phyloP scores from a whole-genome alignment of 2,329 filamentous ascomycete species.

The Apiospora saccharicola region DNA sequence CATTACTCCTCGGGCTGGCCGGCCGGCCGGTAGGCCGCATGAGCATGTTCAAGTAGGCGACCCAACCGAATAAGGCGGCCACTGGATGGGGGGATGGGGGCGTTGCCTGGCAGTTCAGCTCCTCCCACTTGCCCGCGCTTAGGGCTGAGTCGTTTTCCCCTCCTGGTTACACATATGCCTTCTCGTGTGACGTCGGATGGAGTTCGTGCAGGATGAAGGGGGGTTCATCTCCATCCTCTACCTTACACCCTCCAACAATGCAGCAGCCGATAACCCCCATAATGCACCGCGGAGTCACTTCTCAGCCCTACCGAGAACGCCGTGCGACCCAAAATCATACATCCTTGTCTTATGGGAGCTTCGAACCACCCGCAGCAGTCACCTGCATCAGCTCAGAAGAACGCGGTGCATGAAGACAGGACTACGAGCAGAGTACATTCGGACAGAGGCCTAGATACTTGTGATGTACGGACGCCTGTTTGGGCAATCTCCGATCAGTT shows the following conservation, averaged over 20 bases:
- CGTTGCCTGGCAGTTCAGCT: background rate
- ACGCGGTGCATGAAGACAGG: background rate
- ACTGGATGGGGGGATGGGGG: background rate
- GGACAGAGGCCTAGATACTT: background rate
- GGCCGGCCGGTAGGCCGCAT: constrained; percentile 1
- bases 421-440: background rate
- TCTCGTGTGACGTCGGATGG: background rate
- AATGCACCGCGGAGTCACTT: background rate
- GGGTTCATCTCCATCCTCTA: background rate
- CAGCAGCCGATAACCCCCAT: background rate
- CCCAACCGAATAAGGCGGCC: background rate
- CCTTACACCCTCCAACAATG: too few species aligned
- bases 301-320: background rate
- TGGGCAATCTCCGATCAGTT: background rate
- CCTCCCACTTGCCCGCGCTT: background rate
- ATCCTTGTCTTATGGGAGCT: background rate
- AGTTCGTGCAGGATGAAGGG: background rate
- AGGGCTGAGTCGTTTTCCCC: too few species aligned
- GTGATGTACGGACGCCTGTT: background rate
- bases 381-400: background rate
- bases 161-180: background rate
- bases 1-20: background rate
- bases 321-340: background rate
- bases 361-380: background rate
- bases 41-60: background rate